Evolutionary conservation across 1,139 yeast species (phyloP).

Genomic region (Yamadazyma taylorii): DNA sequence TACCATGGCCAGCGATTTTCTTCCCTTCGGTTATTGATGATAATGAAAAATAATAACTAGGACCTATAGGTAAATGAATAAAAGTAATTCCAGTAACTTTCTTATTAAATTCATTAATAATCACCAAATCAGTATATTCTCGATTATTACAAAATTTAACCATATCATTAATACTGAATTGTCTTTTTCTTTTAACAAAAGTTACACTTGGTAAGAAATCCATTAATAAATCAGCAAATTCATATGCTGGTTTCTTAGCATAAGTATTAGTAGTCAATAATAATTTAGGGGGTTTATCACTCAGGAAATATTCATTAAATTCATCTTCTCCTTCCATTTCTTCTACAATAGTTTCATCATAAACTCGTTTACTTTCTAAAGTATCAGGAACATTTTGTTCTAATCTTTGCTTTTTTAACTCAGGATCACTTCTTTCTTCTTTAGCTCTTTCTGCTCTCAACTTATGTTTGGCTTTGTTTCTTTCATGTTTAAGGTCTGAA

Average conservation of each 20-base stretch:
- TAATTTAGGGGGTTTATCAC: slow-evolving; percentile 69
- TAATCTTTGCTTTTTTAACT: slow-evolving; percentile 74
- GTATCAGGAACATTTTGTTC: slow-evolving; percentile 83
- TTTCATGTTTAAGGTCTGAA: slow-evolving; percentile 71
- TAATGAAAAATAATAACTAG: slow-evolving; percentile 86
- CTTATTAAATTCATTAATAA: slow-evolving; percentile 92
- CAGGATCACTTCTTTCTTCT: slow-evolving; percentile 82
- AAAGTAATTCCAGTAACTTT: slow-evolving; percentile 88
- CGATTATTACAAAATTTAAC: slow-evolving; percentile 78
- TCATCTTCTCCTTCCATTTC: slow-evolving; percentile 85
- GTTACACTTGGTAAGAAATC: slow-evolving; percentile 85
- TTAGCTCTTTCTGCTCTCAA: slow-evolving; percentile 75
- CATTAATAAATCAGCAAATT: slow-evolving; percentile 82
- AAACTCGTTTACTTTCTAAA: slow-evolving; percentile 83
- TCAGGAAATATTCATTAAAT: slow-evolving; percentile 63
- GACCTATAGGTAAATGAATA: slow-evolving; percentile 92
- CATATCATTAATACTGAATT: slow-evolving; percentile 82
- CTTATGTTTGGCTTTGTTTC: slow-evolving; percentile 75
- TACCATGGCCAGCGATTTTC: slow-evolving; percentile 82
- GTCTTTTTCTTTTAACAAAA: slow-evolving; percentile 81
- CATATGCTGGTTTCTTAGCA: slow-evolving; percentile 86
- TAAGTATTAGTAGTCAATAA: slow-evolving; percentile 83
- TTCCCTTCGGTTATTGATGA: slow-evolving; percentile 78
- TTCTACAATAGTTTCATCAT: slow-evolving; percentile 76
- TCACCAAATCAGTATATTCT: slow-evolving; percentile 82